Base-by-base conservation (phyloP, 169 alveolate genomes). In the Plasmodium vivax region DNA sequence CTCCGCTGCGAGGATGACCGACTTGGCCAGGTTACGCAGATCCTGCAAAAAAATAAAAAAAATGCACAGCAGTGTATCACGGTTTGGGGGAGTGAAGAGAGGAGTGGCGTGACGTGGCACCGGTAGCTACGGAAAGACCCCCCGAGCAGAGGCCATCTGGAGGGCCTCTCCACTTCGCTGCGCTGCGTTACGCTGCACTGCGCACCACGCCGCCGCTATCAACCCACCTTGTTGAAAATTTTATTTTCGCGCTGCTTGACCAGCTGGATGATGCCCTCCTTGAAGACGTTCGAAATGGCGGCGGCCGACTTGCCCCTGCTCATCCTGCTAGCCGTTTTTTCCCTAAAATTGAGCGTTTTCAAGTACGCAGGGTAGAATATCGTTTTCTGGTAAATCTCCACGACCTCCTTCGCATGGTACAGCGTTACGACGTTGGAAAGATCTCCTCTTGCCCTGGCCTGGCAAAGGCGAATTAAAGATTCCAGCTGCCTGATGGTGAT, bases 381-480 rank as follows among this genome's bases (percentile, higher is more conserved):
- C 1, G 97, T 96, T 75, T 96, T 92, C 71, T 95, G 96, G 92
- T 93, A 96, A 73, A 96, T 71, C 51, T 95, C 97, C 19, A 93
- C 85, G 10, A 96, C 97, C 38, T 96, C 97, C 72, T 94, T 75
- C 10, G 94, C 97, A 84, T 96, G 97, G 38, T 83, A 95, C 71
- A 68, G 38, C 0, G 96, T 94, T 47, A 96, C 87, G 0, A 71
- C 74, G n/a, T 94, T 91, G 79, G 96, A 85, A 41, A 96, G 68
- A 84, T 96, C 97, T 0, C 96, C 97, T 43, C 99, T 83, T 8
- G 99, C 99, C 92, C 98, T 97, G 19, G 99, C 99, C 96, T 98
- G 98, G 74, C 98, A 93, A 30, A 98, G 80, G 36, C 99, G 95
- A 30, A 97, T 97, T 34, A 98, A 83, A 6, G 98, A 96, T 92